Evolutionary conservation across 1,284 basidiomycete species (phyloP).

Genomic region (Thelephora terrestris): DNA sequence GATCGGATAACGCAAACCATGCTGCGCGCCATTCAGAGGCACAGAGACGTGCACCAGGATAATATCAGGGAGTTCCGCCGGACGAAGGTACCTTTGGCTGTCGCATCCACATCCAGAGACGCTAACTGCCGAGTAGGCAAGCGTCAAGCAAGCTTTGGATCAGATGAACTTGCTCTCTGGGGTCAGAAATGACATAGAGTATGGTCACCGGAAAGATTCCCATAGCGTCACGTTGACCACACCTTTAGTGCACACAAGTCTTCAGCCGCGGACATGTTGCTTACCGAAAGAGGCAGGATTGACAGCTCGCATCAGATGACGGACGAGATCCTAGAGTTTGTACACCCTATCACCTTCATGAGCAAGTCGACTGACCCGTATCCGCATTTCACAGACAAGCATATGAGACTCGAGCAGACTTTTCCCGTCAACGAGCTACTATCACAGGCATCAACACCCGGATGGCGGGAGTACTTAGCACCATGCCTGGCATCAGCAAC

Average conservation of each 20-base stretch:
- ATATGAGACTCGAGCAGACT: constrained; percentile 94
- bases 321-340: constrained; percentile 84
- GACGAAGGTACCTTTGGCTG: constrained; percentile 54
- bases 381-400: constrained; percentile 66
- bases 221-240: neutral
- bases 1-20: constrained; percentile 77
- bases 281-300: constrained; percentile 82
- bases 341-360: constrained; percentile 3
- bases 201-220: constrained; percentile 19
- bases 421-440: constrained; percentile 73
- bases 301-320: constrained; percentile 94
- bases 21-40: constrained; percentile 82
- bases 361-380: neutral
- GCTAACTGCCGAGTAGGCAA: constrained; percentile 37
- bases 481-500: constrained; percentile 91
- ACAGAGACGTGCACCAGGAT: constrained; percentile 85
- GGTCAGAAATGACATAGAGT: constrained; percentile 96
- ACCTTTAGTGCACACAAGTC: constrained; percentile 73
- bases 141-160: constrained; percentile 78
- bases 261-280: constrained; percentile 75
- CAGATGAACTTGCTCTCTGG: constrained; percentile 81
- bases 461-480: constrained; percentile 80
- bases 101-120: neutral
- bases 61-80: constrained; percentile 75
- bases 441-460: constrained; percentile 73